Percentiles rank a stretch among this genome's conserved stretches.
These are phyloP conservation scores for Penicillium cosmopolitanum DNA, from an alignment of 495 filamentous ascomycete genomes.

Conservation along the genomic window DNA sequence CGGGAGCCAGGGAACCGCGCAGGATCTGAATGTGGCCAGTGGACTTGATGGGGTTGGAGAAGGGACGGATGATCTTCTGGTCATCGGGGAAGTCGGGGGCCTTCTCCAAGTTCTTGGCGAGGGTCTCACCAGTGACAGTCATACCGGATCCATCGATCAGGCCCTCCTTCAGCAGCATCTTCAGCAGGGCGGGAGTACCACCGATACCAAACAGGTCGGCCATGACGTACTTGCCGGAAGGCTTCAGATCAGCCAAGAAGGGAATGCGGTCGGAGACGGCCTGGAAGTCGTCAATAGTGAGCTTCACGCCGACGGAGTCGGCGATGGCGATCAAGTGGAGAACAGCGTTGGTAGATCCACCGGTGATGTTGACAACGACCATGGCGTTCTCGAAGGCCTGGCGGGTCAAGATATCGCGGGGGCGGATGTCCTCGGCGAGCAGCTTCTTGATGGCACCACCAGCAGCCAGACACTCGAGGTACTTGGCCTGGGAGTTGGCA, in stretches of 20 bases:
- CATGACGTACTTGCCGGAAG: conserved; percentile 96
- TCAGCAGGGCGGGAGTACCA: conserved; percentile 87
- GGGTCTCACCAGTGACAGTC: conserved; percentile 92
- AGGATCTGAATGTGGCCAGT: conserved; percentile 98
- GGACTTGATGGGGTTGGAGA: conserved; percentile 88
- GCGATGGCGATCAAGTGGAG: conserved; percentile 97
- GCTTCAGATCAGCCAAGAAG: conserved; percentile 95
- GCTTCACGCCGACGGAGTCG: conserved; percentile 87
- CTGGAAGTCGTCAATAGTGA: conserved; percentile 98
- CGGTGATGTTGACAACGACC: conserved; percentile 91
- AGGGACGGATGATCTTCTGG: conserved; percentile 89
- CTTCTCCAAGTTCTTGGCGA: conserved; percentile 85
- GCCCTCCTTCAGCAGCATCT: conserved; percentile 88
- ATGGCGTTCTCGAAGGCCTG: conserved; percentile 96
- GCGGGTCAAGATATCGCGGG: conserved; percentile 86
- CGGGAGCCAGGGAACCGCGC: conserved; percentile 86
- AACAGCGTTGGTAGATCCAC: conserved; percentile 96
- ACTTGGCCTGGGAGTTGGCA: conserved; percentile 83
- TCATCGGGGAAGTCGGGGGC: conserved; percentile 77
- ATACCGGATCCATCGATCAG: conserved; percentile 85
- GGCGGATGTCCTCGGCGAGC: conserved; percentile 85
- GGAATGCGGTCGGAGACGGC: conserved; percentile 86
- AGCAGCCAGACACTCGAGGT: conserved; percentile 80
- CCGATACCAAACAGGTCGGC: conserved; percentile 87
- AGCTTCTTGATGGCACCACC: conserved; percentile 87